A percentile compares a stretch with the other conserved stretches of the same genome.
Conservation (phyloP, 1,284 basidiomycete genomes). For the Tranzscheliella williamsii region DNA sequence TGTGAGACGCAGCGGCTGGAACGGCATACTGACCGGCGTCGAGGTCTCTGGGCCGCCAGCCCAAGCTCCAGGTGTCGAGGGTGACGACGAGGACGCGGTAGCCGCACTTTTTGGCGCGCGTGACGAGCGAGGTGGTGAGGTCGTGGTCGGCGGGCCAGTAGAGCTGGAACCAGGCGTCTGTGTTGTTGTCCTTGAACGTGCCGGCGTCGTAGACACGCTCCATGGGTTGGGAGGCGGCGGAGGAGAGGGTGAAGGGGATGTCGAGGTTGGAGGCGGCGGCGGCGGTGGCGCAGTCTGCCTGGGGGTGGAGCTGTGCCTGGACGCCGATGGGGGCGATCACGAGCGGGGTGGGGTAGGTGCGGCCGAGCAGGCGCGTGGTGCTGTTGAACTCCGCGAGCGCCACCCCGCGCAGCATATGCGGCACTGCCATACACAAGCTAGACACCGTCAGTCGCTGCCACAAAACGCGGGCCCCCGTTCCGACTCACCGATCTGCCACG, state of each 20-base stretch:
- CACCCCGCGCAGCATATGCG: conserved; percentile 38
- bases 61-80: conserved; percentile 50
- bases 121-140: conserved; percentile 70
- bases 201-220: conserved; percentile 39
- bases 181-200: conserved; percentile 24
- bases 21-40: conserved; percentile 17
- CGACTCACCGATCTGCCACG: conserved; percentile 47
- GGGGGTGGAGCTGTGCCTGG: conserved; percentile 36
- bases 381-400: conserved; percentile 29
- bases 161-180: conserved; percentile 52
- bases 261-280: conserved; percentile 30
- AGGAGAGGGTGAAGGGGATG: conserved; percentile 46
- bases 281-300: conserved; percentile 40
- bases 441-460: no score
- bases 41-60: conserved; percentile 46
- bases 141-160: conserved; percentile 69
- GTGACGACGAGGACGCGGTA: conserved; percentile 70
- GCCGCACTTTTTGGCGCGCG: conserved; percentile 70
- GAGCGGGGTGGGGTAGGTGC: conserved; percentile 40
- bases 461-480: no score
- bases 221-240: conserved; percentile 37
- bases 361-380: conserved; percentile 33
- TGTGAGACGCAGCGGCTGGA: no score
- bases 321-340: conserved; percentile 53
- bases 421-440: no score